Base-by-base conservation (phyloP, 2,329 filamentous ascomycete species). In the Onygena corvina region DNA sequence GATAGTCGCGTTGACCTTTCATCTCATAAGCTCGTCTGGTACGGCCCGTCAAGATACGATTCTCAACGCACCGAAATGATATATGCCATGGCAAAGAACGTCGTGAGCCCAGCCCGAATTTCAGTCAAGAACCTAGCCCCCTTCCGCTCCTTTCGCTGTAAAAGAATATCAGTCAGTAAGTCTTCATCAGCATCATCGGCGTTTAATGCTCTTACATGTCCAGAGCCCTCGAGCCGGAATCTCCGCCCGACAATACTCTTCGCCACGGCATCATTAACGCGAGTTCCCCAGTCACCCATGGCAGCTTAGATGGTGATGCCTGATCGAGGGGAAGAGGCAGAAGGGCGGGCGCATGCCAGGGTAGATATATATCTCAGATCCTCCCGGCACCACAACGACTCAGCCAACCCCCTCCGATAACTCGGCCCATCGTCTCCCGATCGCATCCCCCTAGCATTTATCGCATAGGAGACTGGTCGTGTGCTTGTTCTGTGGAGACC, bases 111-210 rank as follows among this genome's bases (percentile, higher is more conserved):
- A 52, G 84, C 87, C 53, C 87, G 82, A 48, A 93, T 72, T 68
- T 94, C 87, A 45, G 86, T 93, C 59, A 86, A 79, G 71, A 93
- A 93, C 58, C 76, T 75, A 27, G 85, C 83, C 18, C 81, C 81
- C 61, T 85, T 83, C 48, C 85, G 79, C 64, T 86, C 81, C 58
- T 73, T 77, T 55, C 75, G 77, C 81, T 85, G 56, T 27, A 27
- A 12, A 47, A 31, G 11, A 38, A 38, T 38, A 18, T 38, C 34
- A 38, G 34, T 6, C 4, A 57, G 47, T 55, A 16, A 45, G 50
- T 63, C 34, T 7, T 3, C 50, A 47, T 52, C 46, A 54, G 25
- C 44, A 46, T 35, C n/a, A 50, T 53, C 20, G 29, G n/a, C n/a
- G 21, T 30, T 29, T 29, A 25, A n/a, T 6, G 7, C n/a, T 9